Percentiles rank a stretch among this genome's conserved stretches.
phyloP scores from a whole-genome alignment of 371 early-diverging fungal genomes.

The Chytridium lagenaria region DNA sequence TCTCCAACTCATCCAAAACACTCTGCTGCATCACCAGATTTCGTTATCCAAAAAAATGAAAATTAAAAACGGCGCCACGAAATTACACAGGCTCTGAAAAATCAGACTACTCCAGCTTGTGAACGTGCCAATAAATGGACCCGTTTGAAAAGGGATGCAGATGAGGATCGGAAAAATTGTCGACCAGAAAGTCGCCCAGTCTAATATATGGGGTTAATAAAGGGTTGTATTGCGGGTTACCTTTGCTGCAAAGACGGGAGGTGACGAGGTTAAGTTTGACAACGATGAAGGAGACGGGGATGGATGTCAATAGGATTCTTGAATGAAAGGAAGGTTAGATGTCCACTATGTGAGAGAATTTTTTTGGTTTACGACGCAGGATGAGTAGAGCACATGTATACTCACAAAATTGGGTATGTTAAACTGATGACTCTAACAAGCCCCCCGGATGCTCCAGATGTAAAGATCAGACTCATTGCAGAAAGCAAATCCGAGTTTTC shows the following conservation, averaged over 20 bases:
- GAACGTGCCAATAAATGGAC: slow-evolving; percentile 43
- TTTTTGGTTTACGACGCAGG: too few relatives aligned
- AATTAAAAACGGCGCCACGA: slow-evolving; percentile 55
- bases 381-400: too few relatives aligned
- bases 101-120: slow-evolving; percentile 52
- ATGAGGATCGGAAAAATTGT: slow-evolving; percentile 51
- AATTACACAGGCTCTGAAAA: slow-evolving; percentile 56
- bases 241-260: slow-evolving; percentile 44
- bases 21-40: slow-evolving; percentile 54
- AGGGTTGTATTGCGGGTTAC: slow-evolving; percentile 22
- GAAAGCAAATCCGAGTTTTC: slow-evolving; percentile 35
- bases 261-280: slow-evolving; percentile 47
- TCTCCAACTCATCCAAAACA: slow-evolving; percentile 57
- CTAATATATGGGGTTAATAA: slow-evolving; percentile 25
- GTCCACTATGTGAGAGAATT: too few relatives aligned
- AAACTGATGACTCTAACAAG: slow-evolving; percentile 40
- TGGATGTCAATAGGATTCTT: slow-evolving; percentile 45
- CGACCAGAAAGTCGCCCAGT: slow-evolving; percentile 51
- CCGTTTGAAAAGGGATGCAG: slow-evolving; percentile 57
- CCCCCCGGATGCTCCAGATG: neutral
- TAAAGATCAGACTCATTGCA: slow-evolving; percentile 20
- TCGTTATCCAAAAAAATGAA: slow-evolving; percentile 52
- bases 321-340: neutral
- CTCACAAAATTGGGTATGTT: slow-evolving; percentile 47
- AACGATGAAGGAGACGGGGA: slow-evolving; percentile 52